These are phyloP conservation scores for Gaeumannomyces sp. DNA, from an alignment of 2,329 filamentous ascomycete genomes.

Conservation along the genomic window DNA sequence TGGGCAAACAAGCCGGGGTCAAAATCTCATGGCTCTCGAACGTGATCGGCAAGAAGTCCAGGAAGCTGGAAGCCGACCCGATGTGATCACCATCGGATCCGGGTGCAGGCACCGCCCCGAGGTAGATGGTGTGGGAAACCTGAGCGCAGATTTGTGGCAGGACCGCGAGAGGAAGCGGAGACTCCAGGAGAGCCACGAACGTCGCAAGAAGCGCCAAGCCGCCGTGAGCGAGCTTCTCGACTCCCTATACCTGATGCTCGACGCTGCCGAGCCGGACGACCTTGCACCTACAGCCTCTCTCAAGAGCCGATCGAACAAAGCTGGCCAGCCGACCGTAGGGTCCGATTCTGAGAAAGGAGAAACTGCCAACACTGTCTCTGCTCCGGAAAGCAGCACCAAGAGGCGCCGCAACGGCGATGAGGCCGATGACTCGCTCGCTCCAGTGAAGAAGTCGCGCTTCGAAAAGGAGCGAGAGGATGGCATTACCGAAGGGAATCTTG, in stretches of 20 bases:
- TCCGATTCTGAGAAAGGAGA: background rate
- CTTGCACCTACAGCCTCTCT: background rate
- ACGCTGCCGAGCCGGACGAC: background rate
- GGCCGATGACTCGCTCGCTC: too few species aligned
- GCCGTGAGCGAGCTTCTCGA: background rate
- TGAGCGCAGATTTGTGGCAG: background rate
- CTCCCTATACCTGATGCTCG: background rate
- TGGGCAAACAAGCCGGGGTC: background rate
- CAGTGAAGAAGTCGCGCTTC: background rate
- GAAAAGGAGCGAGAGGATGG: background rate
- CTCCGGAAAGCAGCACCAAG: background rate
- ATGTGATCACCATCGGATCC: background rate
- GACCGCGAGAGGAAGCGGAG: constrained; percentile 5
- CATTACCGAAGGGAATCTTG: background rate
- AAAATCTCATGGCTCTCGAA: background rate
- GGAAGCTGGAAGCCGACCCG: background rate
- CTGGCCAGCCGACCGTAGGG: background rate
- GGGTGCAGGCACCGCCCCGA: background rate
- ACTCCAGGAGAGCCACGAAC: background rate
- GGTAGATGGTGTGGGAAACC: background rate
- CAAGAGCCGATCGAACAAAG: background rate
- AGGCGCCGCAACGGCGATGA: background rate
- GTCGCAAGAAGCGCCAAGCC: background rate
- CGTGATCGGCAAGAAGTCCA: constrained; percentile 4
- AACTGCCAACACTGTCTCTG: too few species aligned